Evolutionary conservation across 2,329 filamentous ascomycete species (phyloP).

Genomic region (Cordyceps javanica): DNA sequence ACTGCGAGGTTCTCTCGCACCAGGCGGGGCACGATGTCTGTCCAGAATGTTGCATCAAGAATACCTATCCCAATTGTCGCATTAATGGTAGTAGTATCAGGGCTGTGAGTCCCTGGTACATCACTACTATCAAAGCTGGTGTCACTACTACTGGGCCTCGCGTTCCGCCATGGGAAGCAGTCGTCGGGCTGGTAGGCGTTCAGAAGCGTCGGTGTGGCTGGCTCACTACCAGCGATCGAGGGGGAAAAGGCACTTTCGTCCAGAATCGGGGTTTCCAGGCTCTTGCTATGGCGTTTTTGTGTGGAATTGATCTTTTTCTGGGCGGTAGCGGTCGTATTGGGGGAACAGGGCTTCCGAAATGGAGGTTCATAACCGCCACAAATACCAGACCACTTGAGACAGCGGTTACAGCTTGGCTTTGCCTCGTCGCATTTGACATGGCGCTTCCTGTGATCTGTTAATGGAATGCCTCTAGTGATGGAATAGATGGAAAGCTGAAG

Average conservation of each 20-base stretch:
- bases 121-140: not conserved
- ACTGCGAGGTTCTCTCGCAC: slow-evolving; percentile 27
- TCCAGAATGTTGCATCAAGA: slow-evolving; percentile 31
- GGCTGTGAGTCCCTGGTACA: not conserved
- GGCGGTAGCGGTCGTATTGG: not conserved
- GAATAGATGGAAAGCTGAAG: not conserved
- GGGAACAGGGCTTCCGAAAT: not conserved
- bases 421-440: slow-evolving; percentile 32
- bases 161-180: not conserved
- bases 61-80: slow-evolving; percentile 14
- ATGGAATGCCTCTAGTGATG: not conserved
- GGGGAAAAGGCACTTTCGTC: slow-evolving; percentile 5
- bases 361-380: slow-evolving; percentile 25
- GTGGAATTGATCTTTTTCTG: not conserved
- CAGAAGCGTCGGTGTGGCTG: slow-evolving; percentile 1
- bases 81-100: too few species aligned
- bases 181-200: not conserved
- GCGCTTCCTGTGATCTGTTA: slow-evolving; percentile 20
- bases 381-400: slow-evolving; percentile 29
- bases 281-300: not conserved
- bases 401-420: slow-evolving; percentile 28
- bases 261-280: not conserved
- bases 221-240: slow-evolving; percentile 6
- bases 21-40: slow-evolving; percentile 28
- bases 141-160: too few species aligned